Evolutionary conservation across 768 basidiomycete species (phyloP), one percentile per base, ranked within the genome.

Genomic region (Suillus decipiens): DNA sequence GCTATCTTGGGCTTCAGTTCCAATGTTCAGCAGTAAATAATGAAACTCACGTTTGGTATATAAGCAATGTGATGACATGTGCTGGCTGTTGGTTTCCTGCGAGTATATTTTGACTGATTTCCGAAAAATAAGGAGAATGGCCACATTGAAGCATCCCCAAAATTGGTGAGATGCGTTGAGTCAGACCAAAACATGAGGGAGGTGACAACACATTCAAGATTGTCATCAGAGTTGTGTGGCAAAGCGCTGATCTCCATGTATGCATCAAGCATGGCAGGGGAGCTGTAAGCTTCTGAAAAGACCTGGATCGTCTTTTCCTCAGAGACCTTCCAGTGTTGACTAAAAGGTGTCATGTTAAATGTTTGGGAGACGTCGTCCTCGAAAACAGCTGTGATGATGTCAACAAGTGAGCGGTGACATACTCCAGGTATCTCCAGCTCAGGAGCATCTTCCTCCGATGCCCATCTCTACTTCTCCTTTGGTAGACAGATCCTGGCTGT

Each of bases 171-270:
- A 10, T 73, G 71, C 0, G 69, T 74, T 0, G 66, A 58, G 34
- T 74, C 73, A 0, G 73, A 74, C 66, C 70, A 73, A 5, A 69
- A 22, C 70, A 72, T 72, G 1, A 73, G 17, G 0, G 61, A 48
- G 0, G 54, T 37, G 22, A 73, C 48, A 3, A 66, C 63, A 0
- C 47, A 14, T 31, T 72, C 70, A 12, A 53, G 39, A 7, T 64
- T 0, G 41, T 65, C 48, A 0, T 31, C 39, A 22, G 65, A 43
- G 19, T 65, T 50, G 12, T 57, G 15, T 1, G 62, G 68, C 2
- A 64, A 37, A 2, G 45, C 7, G 12, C 60, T 60, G 17, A 67
- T 14, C 4, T 63, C 28, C 12, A 17, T 0, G 2, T 67, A 28
- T 0, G 42, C 28, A 2, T 63, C 60, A n/a, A 61, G 56, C 28